Conservation (phyloP, 2,329 filamentous ascomycete species). For the Paecilomyces formosus region DNA sequence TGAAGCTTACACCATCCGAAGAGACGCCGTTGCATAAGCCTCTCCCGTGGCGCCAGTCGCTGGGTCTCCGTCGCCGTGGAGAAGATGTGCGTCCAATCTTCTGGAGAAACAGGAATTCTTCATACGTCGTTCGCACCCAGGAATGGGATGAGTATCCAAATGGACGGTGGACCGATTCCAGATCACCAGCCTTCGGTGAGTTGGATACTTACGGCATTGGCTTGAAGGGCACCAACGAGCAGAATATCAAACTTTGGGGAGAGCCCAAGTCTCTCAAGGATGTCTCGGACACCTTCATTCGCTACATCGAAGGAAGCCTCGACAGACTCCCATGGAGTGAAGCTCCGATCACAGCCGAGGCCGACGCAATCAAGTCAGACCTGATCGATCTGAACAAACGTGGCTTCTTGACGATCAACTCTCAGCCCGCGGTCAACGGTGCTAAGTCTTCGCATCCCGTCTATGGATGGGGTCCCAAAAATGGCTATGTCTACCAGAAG, state of each 20-base stretch:
- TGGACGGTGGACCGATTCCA: slow-evolving; percentile 94
- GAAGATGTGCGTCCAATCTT: slow-evolving; percentile 98
- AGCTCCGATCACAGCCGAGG: slow-evolving; percentile 73
- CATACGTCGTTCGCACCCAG: slow-evolving; percentile 89
- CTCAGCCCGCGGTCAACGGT: slow-evolving; percentile 88
- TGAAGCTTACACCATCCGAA: slow-evolving; percentile 70
- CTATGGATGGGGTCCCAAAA: slow-evolving; percentile 88
- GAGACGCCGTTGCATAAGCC: slow-evolving; percentile 76
- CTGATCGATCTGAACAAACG: slow-evolving; percentile 77
- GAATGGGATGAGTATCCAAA: slow-evolving; percentile 99
- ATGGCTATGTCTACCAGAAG: slow-evolving; percentile 98
- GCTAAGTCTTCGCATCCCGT: slow-evolving; percentile 79
- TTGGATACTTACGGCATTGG: slow-evolving; percentile 91
- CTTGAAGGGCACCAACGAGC: slow-evolving; percentile 87
- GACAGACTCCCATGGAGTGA: slow-evolving; percentile 92
- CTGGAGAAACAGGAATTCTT: slow-evolving; percentile 95
- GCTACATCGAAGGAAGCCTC: slow-evolving; percentile 73
- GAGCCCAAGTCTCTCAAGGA: slow-evolving; percentile 73
- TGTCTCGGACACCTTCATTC: slow-evolving; percentile 73
- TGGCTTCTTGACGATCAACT: slow-evolving; percentile 92
- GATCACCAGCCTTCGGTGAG: slow-evolving; percentile 93
- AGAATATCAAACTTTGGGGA: slow-evolving; percentile 93
- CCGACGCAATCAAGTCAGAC: slow-evolving; percentile 66
- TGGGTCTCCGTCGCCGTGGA: slow-evolving; percentile 76
- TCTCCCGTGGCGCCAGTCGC: slow-evolving; percentile 93